These are phyloP conservation scores for Aspergillus oerlinghausenensis DNA, from an alignment of 2,329 filamentous ascomycete species.

Conservation along the genomic window DNA sequence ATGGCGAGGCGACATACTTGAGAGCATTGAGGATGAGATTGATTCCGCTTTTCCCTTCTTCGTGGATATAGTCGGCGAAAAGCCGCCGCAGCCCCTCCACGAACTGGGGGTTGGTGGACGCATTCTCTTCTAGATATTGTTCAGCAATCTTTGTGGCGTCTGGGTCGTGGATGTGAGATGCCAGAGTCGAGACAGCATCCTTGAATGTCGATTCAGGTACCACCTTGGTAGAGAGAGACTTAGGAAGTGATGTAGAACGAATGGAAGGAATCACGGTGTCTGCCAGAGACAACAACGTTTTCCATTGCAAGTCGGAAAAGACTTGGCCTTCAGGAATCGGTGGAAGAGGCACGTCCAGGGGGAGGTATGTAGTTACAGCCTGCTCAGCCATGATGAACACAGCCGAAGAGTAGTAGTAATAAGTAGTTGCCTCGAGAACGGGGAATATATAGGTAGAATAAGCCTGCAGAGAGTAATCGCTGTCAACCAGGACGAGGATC, in stretches of 20 bases:
- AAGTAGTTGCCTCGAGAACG: background rate
- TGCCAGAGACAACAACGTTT: conserved; percentile 52
- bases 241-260: conserved; percentile 34
- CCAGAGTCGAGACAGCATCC: conserved; percentile 28
- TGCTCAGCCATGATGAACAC: conserved; percentile 18
- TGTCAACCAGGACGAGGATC: conserved; percentile 17
- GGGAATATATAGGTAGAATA: background rate
- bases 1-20: conserved; percentile 38
- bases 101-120: conserved; percentile 47
- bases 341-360: conserved; percentile 44
- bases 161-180: conserved; percentile 23
- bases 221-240: conserved; percentile 32
- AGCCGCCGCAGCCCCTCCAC: conserved; percentile 45
- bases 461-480: conserved; percentile 45
- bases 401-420: background rate
- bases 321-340: conserved; percentile 45
- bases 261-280: conserved; percentile 56
- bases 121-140: conserved; percentile 46
- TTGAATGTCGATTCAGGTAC: conserved; percentile 41
- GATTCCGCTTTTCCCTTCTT: conserved; percentile 47
- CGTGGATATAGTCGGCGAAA: conserved; percentile 46
- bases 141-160: conserved; percentile 35
- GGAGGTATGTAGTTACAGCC: conserved; percentile 19
- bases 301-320: conserved; percentile 55
- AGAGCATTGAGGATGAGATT: conserved; percentile 50